A percentile compares a stretch with the other conserved stretches of the same genome.
These are phyloP conservation scores for Penicillium dipodomyicola DNA, from an alignment of 495 filamentous ascomycete genomes.

Conservation along the genomic window DNA sequence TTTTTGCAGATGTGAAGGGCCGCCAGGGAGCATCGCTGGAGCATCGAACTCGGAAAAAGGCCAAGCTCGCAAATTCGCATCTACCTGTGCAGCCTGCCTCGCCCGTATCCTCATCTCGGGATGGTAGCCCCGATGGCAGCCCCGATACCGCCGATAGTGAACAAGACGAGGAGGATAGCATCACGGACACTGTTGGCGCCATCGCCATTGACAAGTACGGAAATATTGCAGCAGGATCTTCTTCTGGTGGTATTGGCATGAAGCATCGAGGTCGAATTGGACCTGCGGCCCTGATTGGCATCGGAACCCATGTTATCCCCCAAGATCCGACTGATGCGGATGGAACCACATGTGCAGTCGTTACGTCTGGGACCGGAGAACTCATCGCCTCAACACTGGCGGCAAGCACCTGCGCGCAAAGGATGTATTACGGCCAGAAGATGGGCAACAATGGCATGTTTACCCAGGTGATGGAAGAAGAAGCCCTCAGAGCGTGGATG, in stretches of 20 bases:
- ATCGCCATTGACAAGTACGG: conserved; percentile 85
- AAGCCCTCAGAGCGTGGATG: conserved; percentile 69
- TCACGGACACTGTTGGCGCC: conserved; percentile 93
- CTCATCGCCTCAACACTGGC: conserved; percentile 93
- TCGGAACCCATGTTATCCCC: conserved; percentile 86
- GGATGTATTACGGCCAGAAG: conserved; percentile 65
- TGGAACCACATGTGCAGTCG: conserved; percentile 63
- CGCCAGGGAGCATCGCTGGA: background rate
- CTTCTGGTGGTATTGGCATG: conserved; percentile 98
- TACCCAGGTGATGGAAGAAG: conserved; percentile 65
- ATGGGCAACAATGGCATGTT: conserved; percentile 58
- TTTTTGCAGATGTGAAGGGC: background rate
- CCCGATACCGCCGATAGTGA: background rate
- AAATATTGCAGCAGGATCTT: conserved; percentile 93
- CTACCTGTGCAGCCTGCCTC: conserved; percentile 3
- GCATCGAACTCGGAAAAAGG: background rate
- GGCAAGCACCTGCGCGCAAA: conserved; percentile 71
- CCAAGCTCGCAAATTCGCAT: background rate
- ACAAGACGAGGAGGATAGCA: conserved; percentile 38
- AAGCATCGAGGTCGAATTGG: conserved; percentile 89
- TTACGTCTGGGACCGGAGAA: conserved; percentile 92
- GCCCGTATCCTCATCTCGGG: background rate
- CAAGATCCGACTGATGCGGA: conserved; percentile 59
- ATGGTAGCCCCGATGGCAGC: background rate
- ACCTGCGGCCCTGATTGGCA: conserved; percentile 86